phyloP scores from a whole-genome alignment of 2,329 filamentous ascomycete species.

The Capronia coronata region DNA sequence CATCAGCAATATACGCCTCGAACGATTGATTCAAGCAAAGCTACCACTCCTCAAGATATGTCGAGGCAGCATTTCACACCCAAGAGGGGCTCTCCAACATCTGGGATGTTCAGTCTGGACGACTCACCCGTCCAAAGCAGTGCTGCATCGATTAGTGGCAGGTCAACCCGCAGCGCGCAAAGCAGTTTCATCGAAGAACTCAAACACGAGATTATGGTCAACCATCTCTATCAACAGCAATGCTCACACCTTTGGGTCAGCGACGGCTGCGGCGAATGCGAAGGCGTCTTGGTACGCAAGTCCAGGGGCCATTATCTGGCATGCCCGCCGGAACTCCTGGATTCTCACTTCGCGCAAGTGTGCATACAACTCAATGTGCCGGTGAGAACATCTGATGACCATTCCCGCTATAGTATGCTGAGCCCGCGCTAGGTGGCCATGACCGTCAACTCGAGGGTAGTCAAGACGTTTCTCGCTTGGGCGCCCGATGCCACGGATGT shows the following conservation, averaged over 20 bases:
- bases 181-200: conserved; percentile 63
- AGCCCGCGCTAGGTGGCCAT: conserved; percentile 51
- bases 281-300: conserved; percentile 68
- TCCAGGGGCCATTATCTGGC: conserved; percentile 63
- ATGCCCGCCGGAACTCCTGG: conserved; percentile 59
- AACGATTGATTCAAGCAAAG: not conserved
- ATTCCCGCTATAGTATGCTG: conserved; percentile 21
- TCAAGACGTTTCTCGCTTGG: conserved; percentile 52
- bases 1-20: not conserved
- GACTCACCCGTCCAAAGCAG: conserved; percentile 45
- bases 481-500: conserved; percentile 49
- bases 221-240: conserved; percentile 74
- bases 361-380: conserved; percentile 65
- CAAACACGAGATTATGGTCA: conserved; percentile 77
- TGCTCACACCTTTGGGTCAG: conserved; percentile 68
- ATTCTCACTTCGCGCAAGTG: conserved; percentile 58
- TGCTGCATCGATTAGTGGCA: conserved; percentile 37
- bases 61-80: not conserved
- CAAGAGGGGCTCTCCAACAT: not conserved
- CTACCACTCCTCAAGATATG: not conserved
- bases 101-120: not conserved
- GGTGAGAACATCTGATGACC: conserved; percentile 44
- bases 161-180: conserved; percentile 42
- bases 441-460: conserved; percentile 60
- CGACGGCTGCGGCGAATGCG: conserved; percentile 59